These are phyloP conservation scores for Trypethelium eluteriae DNA, from an alignment of 495 filamentous ascomycete species.

Conservation along the genomic window DNA sequence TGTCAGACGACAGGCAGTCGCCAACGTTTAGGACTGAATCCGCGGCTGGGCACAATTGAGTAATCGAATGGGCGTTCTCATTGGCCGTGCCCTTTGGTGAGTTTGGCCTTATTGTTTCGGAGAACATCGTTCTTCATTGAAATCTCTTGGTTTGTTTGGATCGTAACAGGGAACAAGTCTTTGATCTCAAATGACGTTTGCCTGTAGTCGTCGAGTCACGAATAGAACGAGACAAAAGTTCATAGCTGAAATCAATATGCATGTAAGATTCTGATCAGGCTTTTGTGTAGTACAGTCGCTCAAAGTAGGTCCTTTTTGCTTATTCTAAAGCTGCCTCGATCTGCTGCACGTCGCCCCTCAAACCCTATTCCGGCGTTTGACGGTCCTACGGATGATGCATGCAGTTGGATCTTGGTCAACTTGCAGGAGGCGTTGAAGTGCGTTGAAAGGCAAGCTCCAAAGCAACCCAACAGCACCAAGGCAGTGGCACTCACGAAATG, in stretches of 20 bases:
- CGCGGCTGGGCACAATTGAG: neutral
- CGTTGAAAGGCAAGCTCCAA: neutral
- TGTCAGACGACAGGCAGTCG: neutral
- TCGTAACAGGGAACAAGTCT: neutral
- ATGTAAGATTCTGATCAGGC: neutral
- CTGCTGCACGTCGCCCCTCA: too few relatives aligned
- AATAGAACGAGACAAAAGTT: neutral
- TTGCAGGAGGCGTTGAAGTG: neutral
- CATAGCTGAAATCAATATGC: constrained; percentile 1
- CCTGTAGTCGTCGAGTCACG: neutral
- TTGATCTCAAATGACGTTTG: neutral
- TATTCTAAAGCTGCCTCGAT: neutral
- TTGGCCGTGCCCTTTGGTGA: neutral
- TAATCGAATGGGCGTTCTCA: neutral
- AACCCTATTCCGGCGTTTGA: too few relatives aligned
- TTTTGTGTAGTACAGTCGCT: neutral
- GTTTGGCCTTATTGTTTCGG: neutral
- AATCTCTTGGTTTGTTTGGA: neutral
- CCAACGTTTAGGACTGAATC: neutral
- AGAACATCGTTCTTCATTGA: neutral
- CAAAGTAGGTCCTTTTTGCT: neutral
- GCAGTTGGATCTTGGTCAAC: neutral
- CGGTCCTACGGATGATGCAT: neutral
- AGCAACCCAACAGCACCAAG: too few relatives aligned
- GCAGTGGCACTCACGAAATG: neutral